These are phyloP conservation scores for Erodium texanum DNA, from an alignment of 441 rosid genomes.

Conservation along the genomic window DNA sequence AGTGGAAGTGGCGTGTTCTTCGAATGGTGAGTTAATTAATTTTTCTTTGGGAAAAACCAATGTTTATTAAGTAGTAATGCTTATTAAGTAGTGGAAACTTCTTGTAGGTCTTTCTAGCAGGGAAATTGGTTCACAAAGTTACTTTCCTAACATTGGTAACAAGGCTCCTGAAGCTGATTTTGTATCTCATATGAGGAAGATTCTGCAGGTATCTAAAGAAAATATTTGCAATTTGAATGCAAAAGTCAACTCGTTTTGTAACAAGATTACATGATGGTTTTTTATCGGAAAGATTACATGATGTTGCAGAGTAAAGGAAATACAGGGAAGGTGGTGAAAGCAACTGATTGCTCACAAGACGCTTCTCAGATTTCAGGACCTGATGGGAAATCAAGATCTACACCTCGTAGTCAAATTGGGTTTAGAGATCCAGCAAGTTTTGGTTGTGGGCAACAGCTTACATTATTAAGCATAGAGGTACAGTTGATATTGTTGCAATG, in stretches of 20 bases:
- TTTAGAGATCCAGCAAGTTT: constrained; percentile 92
- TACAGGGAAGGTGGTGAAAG: constrained; percentile 18
- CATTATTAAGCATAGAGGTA: constrained; percentile 91
- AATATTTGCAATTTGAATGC: constrained; percentile 21
- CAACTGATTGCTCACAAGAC: constrained; percentile 38
- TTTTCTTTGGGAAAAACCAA: constrained; percentile 7
- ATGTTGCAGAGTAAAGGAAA: constrained; percentile 32
- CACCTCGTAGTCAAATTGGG: constrained; percentile 93
- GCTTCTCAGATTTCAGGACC: constrained; percentile 90
- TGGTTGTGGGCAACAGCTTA: constrained; percentile 94
- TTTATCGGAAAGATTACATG: constrained; percentile 23
- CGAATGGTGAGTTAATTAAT: constrained; percentile 21
- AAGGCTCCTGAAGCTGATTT: constrained; percentile 25
- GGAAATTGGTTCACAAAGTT: constrained; percentile 28
- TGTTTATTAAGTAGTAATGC: constrained; percentile 11
- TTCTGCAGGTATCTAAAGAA: constrained; percentile 24
- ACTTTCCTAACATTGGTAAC: constrained; percentile 23
- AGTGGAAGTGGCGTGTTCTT: constrained; percentile 17
- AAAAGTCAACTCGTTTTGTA: constrained; percentile 24
- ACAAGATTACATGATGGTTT: constrained; percentile 20
- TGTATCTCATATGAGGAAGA: constrained; percentile 25
- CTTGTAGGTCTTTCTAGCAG: constrained; percentile 29
- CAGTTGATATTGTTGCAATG: constrained; percentile 1
- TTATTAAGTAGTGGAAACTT: constrained; percentile 15
- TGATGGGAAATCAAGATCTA: constrained; percentile 57